These are phyloP conservation scores for Santalum album DNA, from an alignment of 164 flowering plant genomes.

Conservation along the genomic window DNA sequence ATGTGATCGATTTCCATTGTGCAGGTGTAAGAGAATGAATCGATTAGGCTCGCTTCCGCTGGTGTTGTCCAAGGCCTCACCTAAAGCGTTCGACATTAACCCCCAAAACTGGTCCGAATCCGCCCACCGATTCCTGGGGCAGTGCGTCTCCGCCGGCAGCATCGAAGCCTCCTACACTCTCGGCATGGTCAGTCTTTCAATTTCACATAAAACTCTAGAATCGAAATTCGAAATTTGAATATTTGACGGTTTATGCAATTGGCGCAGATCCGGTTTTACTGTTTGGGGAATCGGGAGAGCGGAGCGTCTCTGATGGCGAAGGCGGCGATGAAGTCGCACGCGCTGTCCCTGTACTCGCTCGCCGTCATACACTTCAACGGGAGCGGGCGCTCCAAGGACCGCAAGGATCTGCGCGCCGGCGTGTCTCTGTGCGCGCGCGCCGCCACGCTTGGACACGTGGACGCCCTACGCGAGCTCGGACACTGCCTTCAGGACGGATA, in stretches of 20 bases:
- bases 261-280: constrained; percentile 65
- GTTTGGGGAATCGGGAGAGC: constrained; percentile 47
- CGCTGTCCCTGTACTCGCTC: constrained; percentile 64
- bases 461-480: constrained; percentile 72
- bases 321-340: constrained; percentile 69
- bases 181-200: constrained; percentile 54
- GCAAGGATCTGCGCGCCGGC: constrained; percentile 69
- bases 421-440: constrained; percentile 72
- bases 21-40: constrained; percentile 73
- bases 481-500: constrained; percentile 86
- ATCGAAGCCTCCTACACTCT: constrained; percentile 69
- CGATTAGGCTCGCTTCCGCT: constrained; percentile 36
- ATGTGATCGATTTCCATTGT: not conserved
- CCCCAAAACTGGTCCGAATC: constrained; percentile 61
- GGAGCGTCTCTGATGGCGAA: constrained; percentile 79
- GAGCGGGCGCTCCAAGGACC: constrained; percentile 57
- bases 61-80: constrained; percentile 50
- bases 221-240: too few relatives aligned
- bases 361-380: constrained; percentile 92
- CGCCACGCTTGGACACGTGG: constrained; percentile 64
- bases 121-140: constrained; percentile 62
- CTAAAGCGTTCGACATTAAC: constrained; percentile 33
- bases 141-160: constrained; percentile 65
- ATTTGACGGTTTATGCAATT: not conserved
- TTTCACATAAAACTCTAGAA: not conserved